Evolutionary conservation across 768 basidiomycete species (phyloP).

Genomic region (Cystobasidium ongulense): DNA sequence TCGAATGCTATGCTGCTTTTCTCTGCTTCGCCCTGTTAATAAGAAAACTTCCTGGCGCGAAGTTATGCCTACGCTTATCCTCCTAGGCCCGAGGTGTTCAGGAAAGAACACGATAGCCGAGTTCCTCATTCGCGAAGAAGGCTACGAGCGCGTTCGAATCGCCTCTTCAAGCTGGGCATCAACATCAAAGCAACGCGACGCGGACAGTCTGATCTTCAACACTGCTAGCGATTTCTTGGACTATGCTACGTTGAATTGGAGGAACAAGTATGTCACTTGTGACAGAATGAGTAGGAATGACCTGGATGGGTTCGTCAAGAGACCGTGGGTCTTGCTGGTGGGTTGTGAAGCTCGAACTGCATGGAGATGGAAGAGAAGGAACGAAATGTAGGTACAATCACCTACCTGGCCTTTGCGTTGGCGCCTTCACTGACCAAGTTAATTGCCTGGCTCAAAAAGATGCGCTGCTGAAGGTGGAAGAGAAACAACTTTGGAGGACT

Average conservation of each 20-base stretch:
- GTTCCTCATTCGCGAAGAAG: conserved; percentile 43
- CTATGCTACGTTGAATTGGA: conserved; percentile 75
- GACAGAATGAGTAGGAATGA: conserved; percentile 56
- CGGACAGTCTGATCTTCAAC: conserved; percentile 46
- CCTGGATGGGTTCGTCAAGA: conserved; percentile 63
- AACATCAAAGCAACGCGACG: conserved; percentile 19
- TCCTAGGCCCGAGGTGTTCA: conserved; percentile 46
- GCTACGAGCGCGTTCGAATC: conserved; percentile 44
- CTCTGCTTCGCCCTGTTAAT: not conserved
- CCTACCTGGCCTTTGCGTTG: not conserved
- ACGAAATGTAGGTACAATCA: conserved; percentile 45
- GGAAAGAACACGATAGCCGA: conserved; percentile 47
- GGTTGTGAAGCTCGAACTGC: conserved; percentile 72
- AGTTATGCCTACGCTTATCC: conserved; percentile 46
- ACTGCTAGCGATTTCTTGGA: conserved; percentile 56
- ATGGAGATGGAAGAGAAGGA: conserved; percentile 56
- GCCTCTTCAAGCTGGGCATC: conserved; percentile 5
- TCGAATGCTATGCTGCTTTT: too few species aligned
- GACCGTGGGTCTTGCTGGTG: conserved; percentile 84
- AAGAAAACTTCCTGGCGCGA: not conserved
- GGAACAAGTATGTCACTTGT: conserved; percentile 66
- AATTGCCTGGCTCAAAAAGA: not conserved
- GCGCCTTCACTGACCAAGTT: not conserved
- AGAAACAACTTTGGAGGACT: conserved; percentile 54
- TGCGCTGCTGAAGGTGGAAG: not conserved